These are phyloP conservation scores for Podaxis pistillaris DNA, from an alignment of 768 basidiomycete genomes.

Conservation along the genomic window DNA sequence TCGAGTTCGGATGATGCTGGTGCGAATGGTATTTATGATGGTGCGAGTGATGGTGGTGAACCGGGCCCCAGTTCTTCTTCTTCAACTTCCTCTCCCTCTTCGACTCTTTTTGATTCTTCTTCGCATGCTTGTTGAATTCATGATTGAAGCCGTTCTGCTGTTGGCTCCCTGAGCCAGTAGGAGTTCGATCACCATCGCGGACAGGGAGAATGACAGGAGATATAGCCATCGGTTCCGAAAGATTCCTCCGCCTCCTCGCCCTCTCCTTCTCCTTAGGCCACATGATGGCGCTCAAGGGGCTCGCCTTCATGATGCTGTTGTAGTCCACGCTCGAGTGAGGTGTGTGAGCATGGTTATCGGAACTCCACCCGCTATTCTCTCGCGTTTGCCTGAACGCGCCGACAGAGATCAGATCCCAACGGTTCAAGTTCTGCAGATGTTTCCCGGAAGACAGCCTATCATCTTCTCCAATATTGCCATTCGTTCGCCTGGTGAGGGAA, in stretches of 20 bases:
- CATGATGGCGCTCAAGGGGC: conserved; percentile 55
- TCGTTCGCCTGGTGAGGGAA: neutral
- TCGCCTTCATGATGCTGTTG: conserved; percentile 51
- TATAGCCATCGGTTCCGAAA: conserved; percentile 31
- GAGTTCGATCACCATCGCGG: conserved; percentile 56
- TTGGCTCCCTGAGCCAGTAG: conserved; percentile 33
- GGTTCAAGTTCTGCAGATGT: conserved; percentile 48
- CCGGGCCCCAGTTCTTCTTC: conserved; percentile 51
- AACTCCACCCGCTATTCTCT: conserved; percentile 32
- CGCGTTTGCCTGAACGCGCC: conserved; percentile 69
- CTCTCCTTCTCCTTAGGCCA: conserved; percentile 42
- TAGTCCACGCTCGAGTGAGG: conserved; percentile 37
- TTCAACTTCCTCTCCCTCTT: conserved; percentile 69
- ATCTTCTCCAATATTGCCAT: conserved; percentile 15
- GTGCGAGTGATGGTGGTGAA: conserved; percentile 39
- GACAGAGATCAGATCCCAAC: conserved; percentile 77
- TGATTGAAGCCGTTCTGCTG: conserved; percentile 21
- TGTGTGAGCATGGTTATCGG: conserved; percentile 28
- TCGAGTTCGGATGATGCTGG: conserved; percentile 65
- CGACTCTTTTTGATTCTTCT: conserved; percentile 63
- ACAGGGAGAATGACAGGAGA: conserved; percentile 55
- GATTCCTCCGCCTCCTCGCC: conserved; percentile 25
- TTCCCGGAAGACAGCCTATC: conserved; percentile 35
- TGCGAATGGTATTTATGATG: conserved; percentile 38
- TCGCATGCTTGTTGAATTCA: conserved; percentile 34